These are phyloP conservation scores for Paraleonurus japonicus DNA, from an alignment of 257 asterid species.

Conservation along the genomic window DNA sequence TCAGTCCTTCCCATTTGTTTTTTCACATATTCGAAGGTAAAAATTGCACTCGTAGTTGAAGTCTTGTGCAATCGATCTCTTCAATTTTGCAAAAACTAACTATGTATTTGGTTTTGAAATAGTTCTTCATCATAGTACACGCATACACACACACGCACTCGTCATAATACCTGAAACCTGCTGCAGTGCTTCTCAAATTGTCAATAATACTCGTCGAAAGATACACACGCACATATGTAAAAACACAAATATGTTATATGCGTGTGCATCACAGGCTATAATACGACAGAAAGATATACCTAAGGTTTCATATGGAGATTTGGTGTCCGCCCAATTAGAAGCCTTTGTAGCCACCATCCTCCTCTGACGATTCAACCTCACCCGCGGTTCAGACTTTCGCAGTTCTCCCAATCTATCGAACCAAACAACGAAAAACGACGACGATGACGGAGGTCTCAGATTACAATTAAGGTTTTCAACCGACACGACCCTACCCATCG, in stretches of 20 bases:
- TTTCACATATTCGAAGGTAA: neutral
- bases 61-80: neutral
- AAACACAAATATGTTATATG: neutral
- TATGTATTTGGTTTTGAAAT: neutral
- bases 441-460: conserved; percentile 23
- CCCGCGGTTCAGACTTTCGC: conserved; percentile 34
- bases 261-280: neutral
- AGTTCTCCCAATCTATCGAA: conserved; percentile 36
- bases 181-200: neutral
- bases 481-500: conserved; percentile 52
- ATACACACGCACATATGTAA: neutral
- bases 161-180: neutral
- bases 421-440: conserved; percentile 41
- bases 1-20: neutral
- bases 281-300: conserved; percentile 35
- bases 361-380: conserved; percentile 66
- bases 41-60: neutral
- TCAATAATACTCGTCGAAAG: neutral
- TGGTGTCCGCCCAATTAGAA: conserved; percentile 74
- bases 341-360: conserved; percentile 74
- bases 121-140: neutral
- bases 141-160: neutral
- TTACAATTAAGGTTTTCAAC: conserved; percentile 31
- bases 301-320: conserved; percentile 83
- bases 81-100: neutral